Conservation (phyloP, 371 early-diverging fungal species). For the Mortierella sp. region DNA sequence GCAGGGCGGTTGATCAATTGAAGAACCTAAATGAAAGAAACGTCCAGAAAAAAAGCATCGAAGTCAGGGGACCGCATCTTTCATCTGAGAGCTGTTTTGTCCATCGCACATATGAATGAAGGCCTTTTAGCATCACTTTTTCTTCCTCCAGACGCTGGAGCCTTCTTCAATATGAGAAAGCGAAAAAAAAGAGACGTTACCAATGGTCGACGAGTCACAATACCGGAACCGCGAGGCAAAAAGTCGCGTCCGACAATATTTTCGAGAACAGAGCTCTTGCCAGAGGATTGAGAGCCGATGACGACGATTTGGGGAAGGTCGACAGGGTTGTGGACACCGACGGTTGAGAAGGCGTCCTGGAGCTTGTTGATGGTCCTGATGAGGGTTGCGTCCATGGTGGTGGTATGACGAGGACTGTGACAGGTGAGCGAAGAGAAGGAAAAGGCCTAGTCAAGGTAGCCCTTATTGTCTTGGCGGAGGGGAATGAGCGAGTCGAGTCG, state of each 20-base stretch:
- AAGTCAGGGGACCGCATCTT: neutral
- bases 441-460: neutral
- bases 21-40: conserved; percentile 72
- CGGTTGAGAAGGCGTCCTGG: conserved; percentile 97
- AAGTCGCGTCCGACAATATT: conserved; percentile 99
- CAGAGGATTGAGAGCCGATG: conserved; percentile 97
- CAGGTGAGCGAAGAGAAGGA: neutral
- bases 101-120: neutral
- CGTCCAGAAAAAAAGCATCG: conserved; percentile 9
- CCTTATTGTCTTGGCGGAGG: conserved; percentile 1
- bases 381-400: conserved; percentile 68
- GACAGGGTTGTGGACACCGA: conserved; percentile 97
- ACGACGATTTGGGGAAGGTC: conserved; percentile 99
- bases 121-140: neutral
- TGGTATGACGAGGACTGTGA: neutral
- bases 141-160: neutral
- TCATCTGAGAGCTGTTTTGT: conserved; percentile 1
- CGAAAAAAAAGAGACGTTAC: conserved; percentile 59
- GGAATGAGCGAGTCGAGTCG: neutral
- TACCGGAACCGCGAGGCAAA: conserved; percentile 97
- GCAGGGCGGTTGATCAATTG: conserved; percentile 95
- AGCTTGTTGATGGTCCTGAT: conserved; percentile 87
- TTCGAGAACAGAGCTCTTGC: conserved; percentile 99
- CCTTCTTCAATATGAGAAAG: neutral
- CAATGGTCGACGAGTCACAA: conserved; percentile 95